Base-by-base conservation (phyloP, 345 rosid genomes). In the Acer saccharum region DNA sequence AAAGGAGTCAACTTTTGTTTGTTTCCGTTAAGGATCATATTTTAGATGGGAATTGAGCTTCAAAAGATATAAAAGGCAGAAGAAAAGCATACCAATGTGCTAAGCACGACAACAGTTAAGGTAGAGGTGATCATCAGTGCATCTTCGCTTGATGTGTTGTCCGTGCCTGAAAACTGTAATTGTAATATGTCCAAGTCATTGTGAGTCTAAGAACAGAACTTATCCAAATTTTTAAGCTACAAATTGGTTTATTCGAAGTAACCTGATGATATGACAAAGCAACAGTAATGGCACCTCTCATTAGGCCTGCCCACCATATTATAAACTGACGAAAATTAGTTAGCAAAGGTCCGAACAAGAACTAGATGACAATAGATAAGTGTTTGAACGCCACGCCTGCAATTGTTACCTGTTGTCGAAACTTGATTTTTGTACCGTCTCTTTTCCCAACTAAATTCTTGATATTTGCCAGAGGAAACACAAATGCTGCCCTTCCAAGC, bases 281-380 rank as follows among this genome's bases (percentile, higher is more conserved):
- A 75, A 89, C 82, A 0, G 97, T 89, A 29, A 92, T 91, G 12
- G 97, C 94, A 63, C 97, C 94, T 89, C 97, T 84, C 90, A 90
- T 84, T 12, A 92, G 82, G 78, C 94, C 97, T 50, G 97, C 94
- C 90, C 94, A 92, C 97, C 94, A 90, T 82, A 89, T 89, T 69
- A 89, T 83, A 75, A 90, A 87, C 97, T 92, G 88, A 75, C 61
- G 41, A 69, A 27, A 71, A 74, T 41, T 27, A 43, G 82, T 77
- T 55, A 82, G 85, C 61, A 69, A 16, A 46, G 43, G 48, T 9
- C 43, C 17, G 44, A 21, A 58, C 29, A 0, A 75, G 68, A 72
- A 61, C 65, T 61, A 18, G 55, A 52, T 32, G 61, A 65, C 18
- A 67, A 66, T 14, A 43, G 72, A 57, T 62, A 39, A 65, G 27